Percentiles rank a stretch among this genome's conserved stretches.
phyloP scores from a whole-genome alignment of 345 rosid species.

The Acer negundo region DNA sequence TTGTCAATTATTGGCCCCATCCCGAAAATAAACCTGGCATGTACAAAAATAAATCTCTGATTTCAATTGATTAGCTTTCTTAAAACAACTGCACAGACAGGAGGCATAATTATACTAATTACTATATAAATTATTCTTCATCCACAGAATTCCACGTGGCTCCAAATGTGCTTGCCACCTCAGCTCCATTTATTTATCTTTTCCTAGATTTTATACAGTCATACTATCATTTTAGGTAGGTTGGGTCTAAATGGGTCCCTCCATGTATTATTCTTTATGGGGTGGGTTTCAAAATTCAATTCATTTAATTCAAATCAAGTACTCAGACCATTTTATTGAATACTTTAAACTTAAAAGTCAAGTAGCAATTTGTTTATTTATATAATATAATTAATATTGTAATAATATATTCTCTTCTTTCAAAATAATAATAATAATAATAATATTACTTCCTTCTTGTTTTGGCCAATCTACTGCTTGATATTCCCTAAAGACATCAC shows the following conservation, averaged over 20 bases:
- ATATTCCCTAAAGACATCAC: not conserved
- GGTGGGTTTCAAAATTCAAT: not conserved
- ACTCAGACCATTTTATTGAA: not conserved
- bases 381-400: too few relatives aligned
- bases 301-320: not conserved
- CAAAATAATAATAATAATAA: not conserved
- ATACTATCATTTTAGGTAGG: not conserved
- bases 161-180: not conserved
- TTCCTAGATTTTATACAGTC: not conserved
- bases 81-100: not conserved
- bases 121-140: not conserved
- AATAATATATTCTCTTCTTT: too few relatives aligned
- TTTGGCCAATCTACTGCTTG: not conserved
- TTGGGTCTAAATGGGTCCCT: not conserved
- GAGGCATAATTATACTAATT: not conserved
- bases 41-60: too few relatives aligned
- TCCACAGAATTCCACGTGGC: not conserved
- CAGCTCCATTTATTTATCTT: not conserved
- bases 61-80: not conserved
- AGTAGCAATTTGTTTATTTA: not conserved
- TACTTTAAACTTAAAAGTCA: not conserved
- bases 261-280: not conserved
- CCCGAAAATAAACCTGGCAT: not conserved
- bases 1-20: not conserved
- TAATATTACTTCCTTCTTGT: too few relatives aligned